Conservation (phyloP, 441 rosid species). For the Gossypium trilobum region DNA sequence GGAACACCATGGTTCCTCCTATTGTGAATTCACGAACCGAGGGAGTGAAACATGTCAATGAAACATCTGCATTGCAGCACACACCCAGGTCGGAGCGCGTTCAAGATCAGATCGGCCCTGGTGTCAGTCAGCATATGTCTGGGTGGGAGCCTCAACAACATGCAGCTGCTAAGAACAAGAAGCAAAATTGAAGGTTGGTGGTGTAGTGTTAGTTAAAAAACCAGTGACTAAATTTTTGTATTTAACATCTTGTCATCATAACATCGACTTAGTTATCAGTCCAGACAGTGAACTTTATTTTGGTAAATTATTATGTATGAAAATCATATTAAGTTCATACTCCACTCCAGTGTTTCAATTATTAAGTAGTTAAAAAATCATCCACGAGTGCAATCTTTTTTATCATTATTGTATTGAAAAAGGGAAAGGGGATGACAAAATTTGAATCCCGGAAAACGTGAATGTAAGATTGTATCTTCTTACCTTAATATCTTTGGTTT, state of each 20-base stretch:
- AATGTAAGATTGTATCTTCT: too few relatives aligned
- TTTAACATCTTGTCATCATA: neutral
- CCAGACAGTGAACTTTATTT: neutral
- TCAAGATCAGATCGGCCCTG: conserved; percentile 23
- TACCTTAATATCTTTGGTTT: too few relatives aligned
- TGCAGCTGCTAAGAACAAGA: conserved; percentile 23
- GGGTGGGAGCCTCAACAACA: conserved; percentile 27
- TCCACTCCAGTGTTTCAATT: too few relatives aligned
- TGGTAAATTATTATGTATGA: neutral
- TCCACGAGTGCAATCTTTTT: too few relatives aligned
- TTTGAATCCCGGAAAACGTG: too few relatives aligned
- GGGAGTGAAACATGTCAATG: conserved; percentile 24
- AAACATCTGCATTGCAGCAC: conserved; percentile 22
- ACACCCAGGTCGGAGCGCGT: conserved; percentile 22
- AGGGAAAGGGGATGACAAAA: too few relatives aligned
- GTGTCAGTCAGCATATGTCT: conserved; percentile 20
- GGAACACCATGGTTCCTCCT: conserved; percentile 26
- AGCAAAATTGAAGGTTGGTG: conserved; percentile 13
- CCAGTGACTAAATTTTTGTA: neutral
- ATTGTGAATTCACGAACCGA: conserved; percentile 27
- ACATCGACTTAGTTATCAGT: neutral
- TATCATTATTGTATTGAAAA: too few relatives aligned
- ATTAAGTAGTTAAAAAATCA: too few relatives aligned
- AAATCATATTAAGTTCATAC: neutral
- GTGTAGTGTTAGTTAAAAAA: too few relatives aligned